Evolutionary conservation across 1,139 yeast genomes (phyloP).

Genomic region (Yamadazyma triangularis): DNA sequence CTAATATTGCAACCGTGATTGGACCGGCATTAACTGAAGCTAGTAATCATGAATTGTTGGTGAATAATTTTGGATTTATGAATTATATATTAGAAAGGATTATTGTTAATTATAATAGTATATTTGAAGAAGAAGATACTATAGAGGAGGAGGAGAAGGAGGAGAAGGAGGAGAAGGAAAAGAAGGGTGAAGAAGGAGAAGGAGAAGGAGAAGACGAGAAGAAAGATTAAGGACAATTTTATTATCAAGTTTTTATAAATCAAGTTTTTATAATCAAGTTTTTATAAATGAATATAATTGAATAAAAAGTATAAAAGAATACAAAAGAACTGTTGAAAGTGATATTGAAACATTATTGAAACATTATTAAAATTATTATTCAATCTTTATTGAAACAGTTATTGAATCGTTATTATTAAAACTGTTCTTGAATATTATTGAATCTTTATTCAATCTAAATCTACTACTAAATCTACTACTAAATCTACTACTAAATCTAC

Average conservation of each 20-base stretch:
- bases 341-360: too few species aligned
- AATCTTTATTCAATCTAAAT: too few species aligned
- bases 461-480: too few species aligned
- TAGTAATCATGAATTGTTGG: slow-evolving; percentile 45
- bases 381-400: too few species aligned
- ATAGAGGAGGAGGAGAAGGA: neutral
- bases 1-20: slow-evolving; percentile 74
- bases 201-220: neutral
- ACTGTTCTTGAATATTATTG: too few species aligned
- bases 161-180: neutral
- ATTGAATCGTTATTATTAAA: too few species aligned
- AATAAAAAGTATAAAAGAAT: too few species aligned
- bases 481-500: too few species aligned
- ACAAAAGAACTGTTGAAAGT: too few species aligned
- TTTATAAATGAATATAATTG: too few species aligned
- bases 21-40: slow-evolving; percentile 62
- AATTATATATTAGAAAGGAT: slow-evolving; percentile 50
- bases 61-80: slow-evolving; percentile 52
- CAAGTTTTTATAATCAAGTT: too few species aligned
- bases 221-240: neutral
- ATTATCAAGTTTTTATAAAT: neutral
- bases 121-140: slow-evolving; percentile 24
- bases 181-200: neutral
- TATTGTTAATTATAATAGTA: slow-evolving; percentile 35
- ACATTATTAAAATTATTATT: too few species aligned